Percentiles rank a stretch among this genome's conserved stretches.
phyloP scores from a whole-genome alignment of 1,284 basidiomycete species.

The Meira miltonrushii region DNA sequence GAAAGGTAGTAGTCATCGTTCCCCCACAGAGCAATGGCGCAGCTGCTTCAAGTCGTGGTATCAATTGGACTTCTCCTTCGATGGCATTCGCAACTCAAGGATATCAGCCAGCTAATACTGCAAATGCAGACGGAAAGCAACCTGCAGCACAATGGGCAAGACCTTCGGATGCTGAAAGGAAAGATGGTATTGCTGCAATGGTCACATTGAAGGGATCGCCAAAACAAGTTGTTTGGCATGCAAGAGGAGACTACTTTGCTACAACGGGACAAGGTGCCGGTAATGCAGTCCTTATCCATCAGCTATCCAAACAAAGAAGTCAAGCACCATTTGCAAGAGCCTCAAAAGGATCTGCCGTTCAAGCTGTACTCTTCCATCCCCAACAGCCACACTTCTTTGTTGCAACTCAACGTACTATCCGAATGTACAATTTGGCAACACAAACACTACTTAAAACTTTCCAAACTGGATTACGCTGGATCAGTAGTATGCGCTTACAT shows the following conservation, averaged over 20 bases:
- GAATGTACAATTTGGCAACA: constrained; percentile 88
- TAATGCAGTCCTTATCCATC: constrained; percentile 85
- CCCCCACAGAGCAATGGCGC: constrained; percentile 59
- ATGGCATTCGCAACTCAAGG: constrained; percentile 39
- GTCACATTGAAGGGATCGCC: constrained; percentile 63
- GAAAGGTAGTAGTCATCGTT: constrained; percentile 72
- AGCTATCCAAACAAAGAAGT: constrained; percentile 83
- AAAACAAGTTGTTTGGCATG: constrained; percentile 86
- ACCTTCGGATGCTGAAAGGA: constrained; percentile 56
- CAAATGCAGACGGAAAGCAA: constrained; percentile 31
- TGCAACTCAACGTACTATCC: constrained; percentile 94
- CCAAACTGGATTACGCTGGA: constrained; percentile 89
- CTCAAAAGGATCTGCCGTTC: constrained; percentile 73
- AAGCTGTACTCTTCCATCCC: constrained; percentile 91
- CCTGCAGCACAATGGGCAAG: constrained; percentile 58
- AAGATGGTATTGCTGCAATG: constrained; percentile 56
- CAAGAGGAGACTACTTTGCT: constrained; percentile 90
- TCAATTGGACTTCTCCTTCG: constrained; percentile 25
- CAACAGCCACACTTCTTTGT: constrained; percentile 92
- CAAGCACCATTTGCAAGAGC: constrained; percentile 91
- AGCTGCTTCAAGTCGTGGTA: constrained; percentile 56
- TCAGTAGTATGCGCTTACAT: constrained; percentile 92
- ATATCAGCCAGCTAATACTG: constrained; percentile 8
- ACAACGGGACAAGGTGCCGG: constrained; percentile 63
- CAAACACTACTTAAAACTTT: constrained; percentile 90